Conservation (phyloP, 2,329 filamentous ascomycete genomes). For the Phialocephala subalpina region DNA sequence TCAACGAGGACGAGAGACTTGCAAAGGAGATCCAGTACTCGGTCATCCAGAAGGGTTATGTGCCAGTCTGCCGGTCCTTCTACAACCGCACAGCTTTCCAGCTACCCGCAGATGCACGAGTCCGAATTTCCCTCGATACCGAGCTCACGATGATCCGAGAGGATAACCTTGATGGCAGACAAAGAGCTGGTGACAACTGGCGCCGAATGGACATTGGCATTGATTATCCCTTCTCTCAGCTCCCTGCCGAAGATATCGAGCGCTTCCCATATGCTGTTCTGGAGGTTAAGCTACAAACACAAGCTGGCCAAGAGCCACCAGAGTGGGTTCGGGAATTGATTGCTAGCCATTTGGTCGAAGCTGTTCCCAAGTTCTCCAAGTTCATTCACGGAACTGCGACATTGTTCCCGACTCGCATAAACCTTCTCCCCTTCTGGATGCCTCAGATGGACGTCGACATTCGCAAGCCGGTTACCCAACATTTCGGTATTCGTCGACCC, state of each 20-base stretch:
- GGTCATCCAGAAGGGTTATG: constrained; percentile 84
- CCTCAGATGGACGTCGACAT: constrained; percentile 99
- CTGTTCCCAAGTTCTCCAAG: constrained; percentile 99
- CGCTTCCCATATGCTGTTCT: constrained; percentile 96
- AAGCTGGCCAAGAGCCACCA: constrained; percentile 91
- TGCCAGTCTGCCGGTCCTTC: constrained; percentile 92
- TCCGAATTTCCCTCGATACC: constrained; percentile 95
- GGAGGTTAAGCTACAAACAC: constrained; percentile 97
- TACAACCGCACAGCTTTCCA: constrained; percentile 99
- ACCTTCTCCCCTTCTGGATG: constrained; percentile 95
- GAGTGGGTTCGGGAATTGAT: constrained; percentile 97
- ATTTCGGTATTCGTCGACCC: constrained; percentile 88
- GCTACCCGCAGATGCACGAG: constrained; percentile 92
- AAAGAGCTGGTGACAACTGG: constrained; percentile 88
- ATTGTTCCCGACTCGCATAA: constrained; percentile 85
- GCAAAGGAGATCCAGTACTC: constrained; percentile 95
- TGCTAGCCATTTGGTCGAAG: constrained; percentile 92
- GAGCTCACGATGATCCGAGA: constrained; percentile 95
- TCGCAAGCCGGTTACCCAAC: constrained; percentile 86
- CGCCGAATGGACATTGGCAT: constrained; percentile 96
- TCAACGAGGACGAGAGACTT: constrained; percentile 88
- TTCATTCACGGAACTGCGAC: constrained; percentile 96
- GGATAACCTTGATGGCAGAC: constrained; percentile 87
- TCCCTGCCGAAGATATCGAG: constrained; percentile 84
- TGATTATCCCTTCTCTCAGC: constrained; percentile 90